A percentile compares a stretch with the other conserved stretches of the same genome.
These are phyloP conservation scores for Parathielavia hyrcaniae DNA, from an alignment of 495 filamentous ascomycete genomes.

Conservation along the genomic window DNA sequence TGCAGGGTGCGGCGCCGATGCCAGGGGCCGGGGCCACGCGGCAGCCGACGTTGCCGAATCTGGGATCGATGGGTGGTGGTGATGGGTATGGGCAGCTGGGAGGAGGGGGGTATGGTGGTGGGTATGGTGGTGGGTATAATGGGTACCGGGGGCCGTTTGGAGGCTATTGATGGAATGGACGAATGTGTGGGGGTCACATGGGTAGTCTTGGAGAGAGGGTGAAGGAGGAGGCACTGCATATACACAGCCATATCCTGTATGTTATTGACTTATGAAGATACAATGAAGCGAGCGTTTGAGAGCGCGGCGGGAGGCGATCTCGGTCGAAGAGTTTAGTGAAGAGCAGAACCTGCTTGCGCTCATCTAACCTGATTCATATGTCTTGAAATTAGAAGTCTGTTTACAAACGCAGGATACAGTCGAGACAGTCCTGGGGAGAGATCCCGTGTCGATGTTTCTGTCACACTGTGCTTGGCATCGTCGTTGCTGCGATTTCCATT, in stretches of 20 bases:
- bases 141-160: slow-evolving; percentile 5
- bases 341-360: too few relatives aligned
- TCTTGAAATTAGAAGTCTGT: too few relatives aligned
- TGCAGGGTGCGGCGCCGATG: slow-evolving; percentile 22
- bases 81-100: slow-evolving; percentile 7
- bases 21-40: slow-evolving; percentile 10
- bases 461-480: not conserved
- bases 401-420: not conserved
- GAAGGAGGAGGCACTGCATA: not conserved
- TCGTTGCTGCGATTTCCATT: not conserved
- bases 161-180: not conserved
- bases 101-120: slow-evolving; percentile 5
- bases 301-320: not conserved
- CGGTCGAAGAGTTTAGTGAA: not conserved
- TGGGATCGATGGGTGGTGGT: slow-evolving; percentile 10
- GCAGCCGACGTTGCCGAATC: slow-evolving; percentile 31
- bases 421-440: too few relatives aligned
- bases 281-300: not conserved
- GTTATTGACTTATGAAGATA: not conserved
- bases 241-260: not conserved
- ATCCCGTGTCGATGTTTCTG: too few relatives aligned
- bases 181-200: not conserved
- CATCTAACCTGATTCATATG: too few relatives aligned
- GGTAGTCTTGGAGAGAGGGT: not conserved
- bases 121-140: not conserved